Percentiles rank a stretch among this genome's conserved stretches.
Conservation (phyloP, 805 yeast genomes). For the Schwanniomyces vanrijiae region DNA sequence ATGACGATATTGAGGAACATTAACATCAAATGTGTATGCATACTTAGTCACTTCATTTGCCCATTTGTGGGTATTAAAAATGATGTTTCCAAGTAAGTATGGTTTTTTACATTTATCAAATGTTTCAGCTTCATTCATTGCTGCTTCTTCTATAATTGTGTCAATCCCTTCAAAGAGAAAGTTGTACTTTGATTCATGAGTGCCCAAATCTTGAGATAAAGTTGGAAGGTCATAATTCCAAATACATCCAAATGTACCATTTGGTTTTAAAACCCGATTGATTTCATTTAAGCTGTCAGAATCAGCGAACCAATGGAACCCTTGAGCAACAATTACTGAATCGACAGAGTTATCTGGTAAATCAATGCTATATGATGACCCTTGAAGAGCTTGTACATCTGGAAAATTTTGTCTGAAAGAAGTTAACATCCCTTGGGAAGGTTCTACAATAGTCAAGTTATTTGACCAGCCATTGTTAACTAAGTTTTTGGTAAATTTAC, state of each 20-base stretch:
- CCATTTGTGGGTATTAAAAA: slow-evolving; percentile 33
- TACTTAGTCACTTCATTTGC: slow-evolving; percentile 32
- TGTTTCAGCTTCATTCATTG: background rate
- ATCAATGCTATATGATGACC: slow-evolving; percentile 50
- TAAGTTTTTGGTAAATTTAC: slow-evolving; percentile 55
- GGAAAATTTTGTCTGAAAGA: slow-evolving; percentile 50
- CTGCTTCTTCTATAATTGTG: background rate
- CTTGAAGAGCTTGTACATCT: slow-evolving; percentile 30
- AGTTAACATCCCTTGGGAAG: slow-evolving; percentile 56
- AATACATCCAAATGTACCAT: slow-evolving; percentile 52
- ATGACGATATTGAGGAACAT: slow-evolving; percentile 58
- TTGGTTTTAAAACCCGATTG: slow-evolving; percentile 46
- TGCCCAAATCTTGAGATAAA: slow-evolving; percentile 9
- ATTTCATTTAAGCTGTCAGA: slow-evolving; percentile 47
- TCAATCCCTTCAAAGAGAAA: background rate
- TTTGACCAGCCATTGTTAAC: slow-evolving; percentile 36
- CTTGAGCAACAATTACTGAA: slow-evolving; percentile 57
- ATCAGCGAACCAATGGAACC: slow-evolving; percentile 69
- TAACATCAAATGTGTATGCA: slow-evolving; percentile 35
- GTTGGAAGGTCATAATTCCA: slow-evolving; percentile 54
- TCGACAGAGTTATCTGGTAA: slow-evolving; percentile 44
- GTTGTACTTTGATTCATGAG: slow-evolving; percentile 2
- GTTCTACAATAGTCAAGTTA: slow-evolving; percentile 50
- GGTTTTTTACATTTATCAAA: background rate
- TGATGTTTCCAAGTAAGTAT: slow-evolving; percentile 7